Evolutionary conservation across 2,329 filamentous ascomycete genomes (phyloP), one percentile per base, ranked within the genome.

Genomic region (Neonectria magnoliae): DNA sequence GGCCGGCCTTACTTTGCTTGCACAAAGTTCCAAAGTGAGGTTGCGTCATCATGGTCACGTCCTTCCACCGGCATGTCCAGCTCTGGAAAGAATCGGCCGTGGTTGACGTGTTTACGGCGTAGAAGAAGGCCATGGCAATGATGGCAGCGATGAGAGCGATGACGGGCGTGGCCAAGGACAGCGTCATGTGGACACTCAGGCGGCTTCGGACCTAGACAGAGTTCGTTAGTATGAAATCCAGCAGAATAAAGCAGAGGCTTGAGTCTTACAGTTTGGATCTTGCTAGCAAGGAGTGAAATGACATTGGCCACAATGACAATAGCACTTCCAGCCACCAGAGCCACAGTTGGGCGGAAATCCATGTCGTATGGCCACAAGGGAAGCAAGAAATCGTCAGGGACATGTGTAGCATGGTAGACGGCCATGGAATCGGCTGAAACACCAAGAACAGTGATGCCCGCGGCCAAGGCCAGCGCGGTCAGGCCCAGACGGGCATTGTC

Each of bases 61-160:
- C 71, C 9, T 78, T 76, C 88, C 88, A 90, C 67, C 86, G 86
- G 76, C 88, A 90, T 44, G 83, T 85, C 88, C 88, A 90, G 76
- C 85, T 88, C 72, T 89, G 81, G 11, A 90, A 76, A 7, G 86
- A 87, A 73, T 88, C 86, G 63, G 79, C 78, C 9, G 79, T 81
- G 14, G 76, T 77, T 4, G 87, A 89, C 18, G 81, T 76, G 68
- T 88, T 86, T 75, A 87, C 81, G 59, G 80, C 81, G 72, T 88
- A 90, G 75, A 87, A 88, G 76, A 90, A 83, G 56, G 82, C 78
- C 72, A 88, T 84, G 66, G 84, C 82, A 60, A 88, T 78, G 54
- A 89, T 74, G 42, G 85, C 82, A 13, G 75, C 76, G 52, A 78
- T 65, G 57, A 82, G 71, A 20, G 71, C 74, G n/a, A 76, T 42